phyloP scores from a whole-genome alignment of 108 stramenopile genomes.

The Skeletonema tropicum region DNA sequence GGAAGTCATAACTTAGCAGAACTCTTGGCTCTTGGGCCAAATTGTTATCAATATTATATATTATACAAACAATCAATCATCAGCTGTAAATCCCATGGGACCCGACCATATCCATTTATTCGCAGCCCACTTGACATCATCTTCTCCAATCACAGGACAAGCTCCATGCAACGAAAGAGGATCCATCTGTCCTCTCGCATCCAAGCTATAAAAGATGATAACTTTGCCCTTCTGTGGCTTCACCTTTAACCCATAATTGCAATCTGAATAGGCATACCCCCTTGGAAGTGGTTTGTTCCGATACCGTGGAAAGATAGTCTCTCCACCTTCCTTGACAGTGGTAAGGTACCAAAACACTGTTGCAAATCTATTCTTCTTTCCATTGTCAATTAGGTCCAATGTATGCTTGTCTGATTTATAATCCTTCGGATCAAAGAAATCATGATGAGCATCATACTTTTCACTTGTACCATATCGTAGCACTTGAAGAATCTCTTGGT shows the following conservation, averaged over 20 bases:
- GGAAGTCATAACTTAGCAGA: no score
- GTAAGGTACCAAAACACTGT: constrained; percentile 92
- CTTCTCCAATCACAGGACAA: constrained; percentile 76
- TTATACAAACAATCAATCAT: neutral
- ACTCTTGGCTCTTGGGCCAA: no score
- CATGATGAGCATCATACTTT: constrained; percentile 84
- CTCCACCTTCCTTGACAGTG: constrained; percentile 79
- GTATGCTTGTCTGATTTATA: constrained; percentile 50
- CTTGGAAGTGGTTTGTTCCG: constrained; percentile 30
- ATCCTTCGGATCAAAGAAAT: constrained; percentile 68
- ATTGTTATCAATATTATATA: neutral
- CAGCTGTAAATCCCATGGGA: constrained; percentile 50
- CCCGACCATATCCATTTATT: constrained; percentile 93
- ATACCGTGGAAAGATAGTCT: constrained; percentile 67
- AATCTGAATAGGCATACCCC: constrained; percentile 16
- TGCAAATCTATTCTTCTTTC: constrained; percentile 77
- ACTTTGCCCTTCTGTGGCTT: constrained; percentile 81
- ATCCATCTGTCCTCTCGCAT: constrained; percentile 62
- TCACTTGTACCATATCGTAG: constrained; percentile 65
- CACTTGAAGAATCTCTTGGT: constrained; percentile 84
- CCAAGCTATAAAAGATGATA: constrained; percentile 82
- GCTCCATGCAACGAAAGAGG: constrained; percentile 82
- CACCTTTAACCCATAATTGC: constrained; percentile 64
- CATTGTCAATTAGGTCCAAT: constrained; percentile 54
- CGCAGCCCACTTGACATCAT: constrained; percentile 91